Evolutionary conservation across 805 yeast species (phyloP).

Genomic region (Lipomyces chichibuensis): DNA sequence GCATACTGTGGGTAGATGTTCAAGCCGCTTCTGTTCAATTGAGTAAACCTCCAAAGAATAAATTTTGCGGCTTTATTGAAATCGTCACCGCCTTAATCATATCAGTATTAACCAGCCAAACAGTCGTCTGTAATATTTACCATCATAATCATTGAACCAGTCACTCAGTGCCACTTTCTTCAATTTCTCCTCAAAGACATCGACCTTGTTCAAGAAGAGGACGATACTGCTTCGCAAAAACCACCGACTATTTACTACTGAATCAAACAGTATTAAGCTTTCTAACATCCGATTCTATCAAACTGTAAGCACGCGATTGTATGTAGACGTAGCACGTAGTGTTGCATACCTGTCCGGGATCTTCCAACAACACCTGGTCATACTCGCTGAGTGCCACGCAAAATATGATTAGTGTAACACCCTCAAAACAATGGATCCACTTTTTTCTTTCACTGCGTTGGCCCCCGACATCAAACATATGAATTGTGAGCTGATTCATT

Average conservation of each 20-base stretch:
- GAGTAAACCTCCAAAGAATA: conserved; percentile 86
- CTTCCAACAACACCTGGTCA: conserved; percentile 83
- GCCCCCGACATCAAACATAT: conserved; percentile 87
- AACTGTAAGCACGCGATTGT: background rate
- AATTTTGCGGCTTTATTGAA: conserved; percentile 90
- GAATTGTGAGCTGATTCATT: conserved; percentile 67
- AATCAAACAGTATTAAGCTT: conserved; percentile 80
- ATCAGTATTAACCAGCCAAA: background rate
- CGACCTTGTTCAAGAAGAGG: conserved; percentile 85
- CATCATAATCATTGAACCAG: conserved; percentile 78
- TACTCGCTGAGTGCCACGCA: conserved; percentile 91
- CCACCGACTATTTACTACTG: conserved; percentile 92
- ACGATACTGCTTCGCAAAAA: conserved; percentile 84
- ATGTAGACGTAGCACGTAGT: background rate
- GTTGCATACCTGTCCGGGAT: conserved; percentile 52
- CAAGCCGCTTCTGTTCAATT: conserved; percentile 77
- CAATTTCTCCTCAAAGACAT: conserved; percentile 82
- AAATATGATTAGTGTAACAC: conserved; percentile 84
- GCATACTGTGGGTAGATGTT: conserved; percentile 73
- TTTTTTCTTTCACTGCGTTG: conserved; percentile 94
- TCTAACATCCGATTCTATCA: conserved; percentile 71
- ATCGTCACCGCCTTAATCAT: conserved; percentile 69
- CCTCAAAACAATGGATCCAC: conserved; percentile 97
- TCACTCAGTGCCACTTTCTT: conserved; percentile 78
- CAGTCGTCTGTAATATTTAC: conserved; percentile 6